Evolutionary conservation across 2,329 filamentous ascomycete genomes (phyloP).

Genomic region (Colletotrichum somersetense): DNA sequence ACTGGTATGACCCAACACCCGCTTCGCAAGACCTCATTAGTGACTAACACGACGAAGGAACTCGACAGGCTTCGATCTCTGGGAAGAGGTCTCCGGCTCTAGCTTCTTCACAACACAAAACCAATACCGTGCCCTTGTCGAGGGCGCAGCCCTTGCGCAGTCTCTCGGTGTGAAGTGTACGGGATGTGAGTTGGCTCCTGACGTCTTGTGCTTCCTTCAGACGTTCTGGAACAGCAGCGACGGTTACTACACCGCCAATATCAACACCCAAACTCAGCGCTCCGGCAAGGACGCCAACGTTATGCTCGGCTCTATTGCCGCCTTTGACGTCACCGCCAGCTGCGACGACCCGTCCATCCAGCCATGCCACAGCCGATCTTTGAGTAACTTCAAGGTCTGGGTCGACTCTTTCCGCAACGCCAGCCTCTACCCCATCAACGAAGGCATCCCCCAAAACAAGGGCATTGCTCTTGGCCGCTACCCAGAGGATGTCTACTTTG

Average conservation of each 20-base stretch:
- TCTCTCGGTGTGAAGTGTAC: conserved; percentile 62
- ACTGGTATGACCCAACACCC: conserved; percentile 52
- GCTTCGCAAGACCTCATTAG: background rate
- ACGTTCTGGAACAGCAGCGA: conserved; percentile 68
- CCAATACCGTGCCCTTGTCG: conserved; percentile 63
- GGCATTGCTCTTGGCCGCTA: conserved; percentile 62
- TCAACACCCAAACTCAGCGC: conserved; percentile 58
- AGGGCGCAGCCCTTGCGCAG: conserved; percentile 65
- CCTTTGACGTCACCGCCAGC: conserved; percentile 63
- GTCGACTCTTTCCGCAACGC: conserved; percentile 65
- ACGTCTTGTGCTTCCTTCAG: conserved; percentile 66
- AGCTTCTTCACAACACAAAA: conserved; percentile 71
- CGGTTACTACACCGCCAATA: conserved; percentile 66
- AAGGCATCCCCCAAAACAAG: conserved; percentile 57
- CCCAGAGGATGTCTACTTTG: conserved; percentile 65
- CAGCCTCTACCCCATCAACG: conserved; percentile 65
- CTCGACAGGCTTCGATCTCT: conserved; percentile 69
- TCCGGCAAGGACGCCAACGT: conserved; percentile 70
- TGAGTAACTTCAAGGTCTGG: conserved; percentile 69
- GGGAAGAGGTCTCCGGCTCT: conserved; percentile 70
- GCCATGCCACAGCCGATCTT: conserved; percentile 63
- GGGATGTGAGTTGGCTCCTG: conserved; percentile 63
- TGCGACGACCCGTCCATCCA: conserved; percentile 69
- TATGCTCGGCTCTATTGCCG: conserved; percentile 60
- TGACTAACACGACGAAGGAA: conserved; percentile 50